A percentile compares a stretch with the other conserved stretches of the same genome.
phyloP scores from a whole-genome alignment of 2,329 filamentous ascomycete genomes.

The Fusarium armeniacum region DNA sequence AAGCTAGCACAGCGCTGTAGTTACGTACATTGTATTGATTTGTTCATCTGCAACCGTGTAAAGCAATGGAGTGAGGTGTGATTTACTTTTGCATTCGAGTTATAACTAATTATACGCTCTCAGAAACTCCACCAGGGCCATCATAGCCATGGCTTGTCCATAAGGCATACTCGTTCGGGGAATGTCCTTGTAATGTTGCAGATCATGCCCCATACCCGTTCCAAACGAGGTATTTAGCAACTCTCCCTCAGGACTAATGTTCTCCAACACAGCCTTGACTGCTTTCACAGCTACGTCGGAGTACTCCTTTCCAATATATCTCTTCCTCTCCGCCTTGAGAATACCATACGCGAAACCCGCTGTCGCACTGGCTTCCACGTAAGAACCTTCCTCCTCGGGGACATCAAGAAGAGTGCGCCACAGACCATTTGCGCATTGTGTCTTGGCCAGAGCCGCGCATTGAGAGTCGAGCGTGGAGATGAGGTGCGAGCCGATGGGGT shows the following conservation, averaged over 20 bases:
- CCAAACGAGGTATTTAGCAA: slow-evolving; percentile 82
- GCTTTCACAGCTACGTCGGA: slow-evolving; percentile 74
- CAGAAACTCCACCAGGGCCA: slow-evolving; percentile 81
- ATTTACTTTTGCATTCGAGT: not conserved
- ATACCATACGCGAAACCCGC: slow-evolving; percentile 87
- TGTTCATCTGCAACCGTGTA: no score
- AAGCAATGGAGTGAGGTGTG: not conserved
- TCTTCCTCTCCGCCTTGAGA: slow-evolving; percentile 78
- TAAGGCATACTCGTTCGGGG: slow-evolving; percentile 85
- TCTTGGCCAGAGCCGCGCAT: slow-evolving; percentile 71
- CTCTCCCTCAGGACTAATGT: slow-evolving; percentile 77
- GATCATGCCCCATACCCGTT: slow-evolving; percentile 79
- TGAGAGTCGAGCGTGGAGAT: slow-evolving; percentile 77
- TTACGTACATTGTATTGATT: not conserved
- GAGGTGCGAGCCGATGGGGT: slow-evolving; percentile 72
- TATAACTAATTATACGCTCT: slow-evolving; percentile 58
- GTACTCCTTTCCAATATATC: slow-evolving; percentile 75
- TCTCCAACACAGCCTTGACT: slow-evolving; percentile 74
- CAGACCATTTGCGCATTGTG: slow-evolving; percentile 74
- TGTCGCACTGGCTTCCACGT: slow-evolving; percentile 81
- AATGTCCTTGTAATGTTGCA: slow-evolving; percentile 85
- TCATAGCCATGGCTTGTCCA: slow-evolving; percentile 87
- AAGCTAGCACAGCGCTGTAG: slow-evolving; percentile 5
- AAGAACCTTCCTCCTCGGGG: slow-evolving; percentile 75
- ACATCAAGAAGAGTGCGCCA: slow-evolving; percentile 83